Evolutionary conservation across 208 protist species (phyloP), one percentile per base, ranked within the genome.

Genomic region (Baffinella frigidus): DNA sequence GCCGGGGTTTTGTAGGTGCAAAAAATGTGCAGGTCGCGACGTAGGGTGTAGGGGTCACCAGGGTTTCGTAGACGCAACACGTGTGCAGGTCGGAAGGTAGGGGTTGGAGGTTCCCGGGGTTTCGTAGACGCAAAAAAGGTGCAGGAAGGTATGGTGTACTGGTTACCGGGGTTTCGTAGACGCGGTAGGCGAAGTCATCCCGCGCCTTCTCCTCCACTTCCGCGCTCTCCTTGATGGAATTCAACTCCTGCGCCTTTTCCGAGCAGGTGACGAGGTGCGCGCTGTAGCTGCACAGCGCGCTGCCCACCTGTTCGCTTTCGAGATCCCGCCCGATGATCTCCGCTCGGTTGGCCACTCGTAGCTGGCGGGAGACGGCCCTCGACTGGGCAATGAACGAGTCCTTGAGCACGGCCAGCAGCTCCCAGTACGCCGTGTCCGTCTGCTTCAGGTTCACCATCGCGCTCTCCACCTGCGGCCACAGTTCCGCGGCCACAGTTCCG

Each of bases 371-470:
- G 7, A 67, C 43, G 33, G 77, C 68, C 7, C 68, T 64, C 17
- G 24, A 14, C 39, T 50, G 77, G 14, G 77, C 77, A 10, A 67
- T n/a, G 24, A 87, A 87, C 10, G 77, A 30, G 33, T 87, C 77
- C 9, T 43, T 45, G 44, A 87, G 77, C 43, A 87, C 77, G 30
- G 77, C 77, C 3, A 87, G 77, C 50, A 87, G 44, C 77, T 87
- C 77, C 36, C 50, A 61, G 36, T 87, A 87, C n/a, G 77, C 77
- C 5, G 36, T 20, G 20, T 87, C 77, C 0, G 77, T 87, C 39
- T 87, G 77, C 77, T 87, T 87, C n/a, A 87, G 77, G 39, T 87
- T 87, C 20, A 67, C 77, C 77, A 87, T 87, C 0, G 77, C 77
- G 41, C 33, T 62, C 50, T 87, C 77, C 39, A 80, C 50, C 30